Evolutionary conservation across 305 asterid genomes (phyloP), one percentile per base, ranked within the genome.

Genomic region (Fraxinus nigra): DNA sequence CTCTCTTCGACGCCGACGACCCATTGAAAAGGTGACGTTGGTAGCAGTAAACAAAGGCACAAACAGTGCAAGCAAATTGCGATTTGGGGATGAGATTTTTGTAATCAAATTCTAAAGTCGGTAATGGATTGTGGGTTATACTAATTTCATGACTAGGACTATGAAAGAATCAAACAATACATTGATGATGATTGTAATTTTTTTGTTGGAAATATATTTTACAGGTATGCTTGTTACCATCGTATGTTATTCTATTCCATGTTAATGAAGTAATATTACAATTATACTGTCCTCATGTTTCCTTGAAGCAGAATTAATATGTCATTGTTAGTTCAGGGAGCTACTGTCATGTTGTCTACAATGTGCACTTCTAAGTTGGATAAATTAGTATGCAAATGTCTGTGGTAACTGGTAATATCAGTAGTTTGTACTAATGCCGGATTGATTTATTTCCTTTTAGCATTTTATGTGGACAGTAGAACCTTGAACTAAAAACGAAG

Each of bases 171-270:
- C 90, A 93, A 89, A 84, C 89, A 37, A 63, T 89, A 87, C 81
- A 83, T 96, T 75, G 90, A 88, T 76, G 92, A 90, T 81, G 95
- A 93, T 83, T 92, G 98, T 83, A 93, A 90, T 91, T 96, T 96
- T 96, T 91, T 86, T 96, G 59, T 86, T 94, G 87, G 95, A 96
- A 79, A 93, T 94, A 87, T 96, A 98, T 46, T 90, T 91, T 38
- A 91, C 91, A 82, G 98, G 98, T 95, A 78, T 80, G 82, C 40
- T 83, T 78, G 28, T 37, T 69, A 72, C 26, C 46, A 72, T 33
- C 46, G 0, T 72, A 26, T 33, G 76, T 37, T 72, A 33, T 33
- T 67, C 37, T 70, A 72, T 48, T 77, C 75, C 18, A 76, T 75
- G 7, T 69, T 28, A 77, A 70, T 78, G 28, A 43, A 76, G 75